Evolutionary conservation across 257 asterid genomes (phyloP), one percentile per base, ranked within the genome.

Genomic region (Nyctanthes arbortristis): DNA sequence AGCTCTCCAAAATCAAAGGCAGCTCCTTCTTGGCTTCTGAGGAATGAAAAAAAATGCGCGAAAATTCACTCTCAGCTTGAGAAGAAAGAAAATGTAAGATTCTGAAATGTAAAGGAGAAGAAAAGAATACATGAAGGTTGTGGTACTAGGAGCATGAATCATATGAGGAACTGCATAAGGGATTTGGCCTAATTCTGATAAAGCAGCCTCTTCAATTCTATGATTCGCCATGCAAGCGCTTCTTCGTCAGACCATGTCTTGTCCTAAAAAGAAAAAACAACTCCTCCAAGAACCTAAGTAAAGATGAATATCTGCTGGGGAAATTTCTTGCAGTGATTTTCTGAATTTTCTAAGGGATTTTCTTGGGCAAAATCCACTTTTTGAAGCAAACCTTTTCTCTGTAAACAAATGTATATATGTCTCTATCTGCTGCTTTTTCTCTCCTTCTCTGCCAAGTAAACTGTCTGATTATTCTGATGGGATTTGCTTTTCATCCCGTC

Each of bases 1-100:
- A 93, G 89, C 73, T 86, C 97, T 62, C 96, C 97, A 78, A 91
- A 93, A 82, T 82, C 96, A 76, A 89, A 93, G 80, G 80, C 72
- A 68, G 92, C 24, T 10, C 84, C 88, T 77, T 85, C 94, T 82
- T 84, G 91, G 75, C 86, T 84, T 45, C 91, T 85, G 18, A 27
- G 9, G 18, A 13, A 54, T 36, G 27, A 39, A 27, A 62, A 36
- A 2, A 13, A 73, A 62, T n/a, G n/a, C n/a, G 9, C 20, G 7
- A 12, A 35, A 24, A 64, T n/a, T n/a, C n/a, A 59, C 24, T 31
- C 0, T 1, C 29, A 22, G 16, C 12, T 4, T 6, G n/a, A 2
- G 16, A 1, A 0, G 14, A 57, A 24, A 31, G 20, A 9, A 20
- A 22, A 11, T n/a, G n/a, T n/a, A 7, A 49, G 4, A 22, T 60